These are phyloP conservation scores for Lactarius akahatsu DNA, from an alignment of 768 basidiomycete genomes.

Conservation along the genomic window DNA sequence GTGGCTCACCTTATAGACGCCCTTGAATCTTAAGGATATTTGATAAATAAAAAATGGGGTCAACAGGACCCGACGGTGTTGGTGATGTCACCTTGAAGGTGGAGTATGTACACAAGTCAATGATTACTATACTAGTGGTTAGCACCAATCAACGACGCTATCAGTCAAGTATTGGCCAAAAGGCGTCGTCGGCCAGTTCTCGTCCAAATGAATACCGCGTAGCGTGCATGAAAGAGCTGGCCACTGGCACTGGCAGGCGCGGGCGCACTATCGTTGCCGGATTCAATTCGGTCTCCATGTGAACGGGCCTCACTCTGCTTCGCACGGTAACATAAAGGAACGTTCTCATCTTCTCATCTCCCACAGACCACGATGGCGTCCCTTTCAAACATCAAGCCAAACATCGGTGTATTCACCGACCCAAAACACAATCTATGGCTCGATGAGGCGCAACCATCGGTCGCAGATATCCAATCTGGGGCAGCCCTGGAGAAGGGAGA, in stretches of 20 bases:
- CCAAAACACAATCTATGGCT: slow-evolving; percentile 28
- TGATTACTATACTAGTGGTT: too few species aligned
- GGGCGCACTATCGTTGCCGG: too few species aligned
- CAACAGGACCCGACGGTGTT: not conserved
- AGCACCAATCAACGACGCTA: too few species aligned
- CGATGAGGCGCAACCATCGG: slow-evolving; percentile 36
- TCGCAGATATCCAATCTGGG: slow-evolving; percentile 22
- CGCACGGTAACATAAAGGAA: not conserved
- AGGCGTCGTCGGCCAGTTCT: not conserved
- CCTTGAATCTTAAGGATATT: not conserved
- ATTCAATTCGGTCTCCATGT: not conserved
- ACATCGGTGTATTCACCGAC: slow-evolving; percentile 30
- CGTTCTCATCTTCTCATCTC: slow-evolving; percentile 36
- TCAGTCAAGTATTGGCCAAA: not conserved
- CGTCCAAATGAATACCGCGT: too few species aligned
- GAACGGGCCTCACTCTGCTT: not conserved
- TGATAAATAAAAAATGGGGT: not conserved
- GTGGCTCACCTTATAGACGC: too few species aligned
- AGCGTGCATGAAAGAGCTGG: not conserved
- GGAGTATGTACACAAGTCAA: too few species aligned
- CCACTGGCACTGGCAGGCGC: too few species aligned
- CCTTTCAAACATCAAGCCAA: slow-evolving; percentile 20
- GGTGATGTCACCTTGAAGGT: not conserved
- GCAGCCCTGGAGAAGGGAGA: slow-evolving; percentile 42
- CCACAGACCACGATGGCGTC: slow-evolving; percentile 7